phyloP scores from a whole-genome alignment of 2,329 filamentous ascomycete genomes.

The Apiospora arundinis region DNA sequence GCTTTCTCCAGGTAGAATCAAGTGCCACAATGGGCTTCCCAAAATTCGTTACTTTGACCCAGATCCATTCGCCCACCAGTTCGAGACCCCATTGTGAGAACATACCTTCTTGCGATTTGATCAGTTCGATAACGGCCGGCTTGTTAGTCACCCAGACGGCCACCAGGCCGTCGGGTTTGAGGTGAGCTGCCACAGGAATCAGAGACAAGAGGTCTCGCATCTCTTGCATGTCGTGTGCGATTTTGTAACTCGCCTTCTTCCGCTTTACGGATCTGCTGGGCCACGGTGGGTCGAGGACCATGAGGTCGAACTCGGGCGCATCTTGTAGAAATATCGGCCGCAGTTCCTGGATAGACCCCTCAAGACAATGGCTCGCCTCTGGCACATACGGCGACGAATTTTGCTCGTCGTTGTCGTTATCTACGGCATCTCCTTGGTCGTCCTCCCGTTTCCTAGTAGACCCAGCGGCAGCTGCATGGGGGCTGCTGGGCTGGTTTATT shows the following conservation, averaged over 20 bases:
- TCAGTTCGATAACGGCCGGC: slow-evolving; percentile 60
- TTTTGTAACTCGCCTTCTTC: slow-evolving; percentile 57
- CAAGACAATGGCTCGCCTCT: slow-evolving; percentile 50
- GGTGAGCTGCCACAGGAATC: slow-evolving; percentile 62
- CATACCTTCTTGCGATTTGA: slow-evolving; percentile 60
- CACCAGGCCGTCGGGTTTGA: slow-evolving; percentile 63
- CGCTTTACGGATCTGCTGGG: slow-evolving; percentile 76
- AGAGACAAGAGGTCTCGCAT: slow-evolving; percentile 56
- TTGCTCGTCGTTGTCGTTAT: slow-evolving; percentile 19
- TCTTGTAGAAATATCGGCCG: slow-evolving; percentile 47
- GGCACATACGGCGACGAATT: slow-evolving; percentile 44
- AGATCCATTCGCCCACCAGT: slow-evolving; percentile 74
- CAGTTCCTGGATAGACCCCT: slow-evolving; percentile 53
- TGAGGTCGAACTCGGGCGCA: slow-evolving; percentile 66
- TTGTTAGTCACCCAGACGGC: slow-evolving; percentile 84
- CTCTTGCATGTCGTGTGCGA: slow-evolving; percentile 52
- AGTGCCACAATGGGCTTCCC: slow-evolving; percentile 71
- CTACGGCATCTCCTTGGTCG: slow-evolving; percentile 25
- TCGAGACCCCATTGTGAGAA: slow-evolving; percentile 73
- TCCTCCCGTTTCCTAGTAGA: slow-evolving; percentile 25
- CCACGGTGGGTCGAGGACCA: slow-evolving; percentile 82
- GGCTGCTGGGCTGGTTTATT: neutral
- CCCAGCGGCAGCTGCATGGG: slow-evolving; percentile 18
- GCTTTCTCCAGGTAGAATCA: slow-evolving; percentile 71
- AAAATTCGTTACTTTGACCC: slow-evolving; percentile 72